phyloP scores from a whole-genome alignment of 1,284 basidiomycete species.

The Heliocybe sulcata region DNA sequence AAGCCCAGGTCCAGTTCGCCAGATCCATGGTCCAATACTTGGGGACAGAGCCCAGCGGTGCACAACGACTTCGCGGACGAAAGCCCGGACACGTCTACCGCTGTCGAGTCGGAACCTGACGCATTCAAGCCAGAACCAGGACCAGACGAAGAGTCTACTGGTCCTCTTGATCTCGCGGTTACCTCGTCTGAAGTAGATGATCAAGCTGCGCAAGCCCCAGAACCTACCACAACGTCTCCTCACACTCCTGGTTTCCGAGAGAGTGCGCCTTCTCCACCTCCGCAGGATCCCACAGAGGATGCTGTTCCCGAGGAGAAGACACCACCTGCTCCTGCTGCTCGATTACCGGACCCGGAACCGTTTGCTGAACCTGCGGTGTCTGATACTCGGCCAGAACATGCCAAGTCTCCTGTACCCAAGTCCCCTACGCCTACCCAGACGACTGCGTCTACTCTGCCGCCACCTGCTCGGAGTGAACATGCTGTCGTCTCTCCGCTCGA shows the following conservation, averaged over 20 bases:
- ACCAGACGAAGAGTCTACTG: not conserved
- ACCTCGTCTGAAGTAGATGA: not conserved
- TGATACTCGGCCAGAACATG: not conserved
- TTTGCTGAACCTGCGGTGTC: not conserved
- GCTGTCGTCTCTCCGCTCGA: not conserved
- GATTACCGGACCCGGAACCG: not conserved
- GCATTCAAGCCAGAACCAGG: not conserved
- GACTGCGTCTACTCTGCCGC: not conserved
- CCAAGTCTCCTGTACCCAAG: not conserved
- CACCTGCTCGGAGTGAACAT: not conserved
- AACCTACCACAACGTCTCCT: constrained; percentile 2
- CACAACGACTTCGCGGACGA: not conserved
- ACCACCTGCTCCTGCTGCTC: not conserved
- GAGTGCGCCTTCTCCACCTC: constrained; percentile 22
- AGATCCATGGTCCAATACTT: constrained; percentile 65
- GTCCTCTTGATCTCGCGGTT: not conserved
- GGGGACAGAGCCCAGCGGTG: constrained; percentile 13
- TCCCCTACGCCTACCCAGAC: not conserved
- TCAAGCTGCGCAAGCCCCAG: not conserved
- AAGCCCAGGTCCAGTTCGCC: constrained; percentile 55
- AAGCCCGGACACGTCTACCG: constrained; percentile 15
- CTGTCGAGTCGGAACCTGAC: not conserved
- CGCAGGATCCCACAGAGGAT: constrained; percentile 7
- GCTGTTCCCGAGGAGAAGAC: not conserved
- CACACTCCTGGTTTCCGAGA: constrained; percentile 38